Base-by-base conservation (phyloP, 768 basidiomycete species). In the Pleurotus tuber-regium region DNA sequence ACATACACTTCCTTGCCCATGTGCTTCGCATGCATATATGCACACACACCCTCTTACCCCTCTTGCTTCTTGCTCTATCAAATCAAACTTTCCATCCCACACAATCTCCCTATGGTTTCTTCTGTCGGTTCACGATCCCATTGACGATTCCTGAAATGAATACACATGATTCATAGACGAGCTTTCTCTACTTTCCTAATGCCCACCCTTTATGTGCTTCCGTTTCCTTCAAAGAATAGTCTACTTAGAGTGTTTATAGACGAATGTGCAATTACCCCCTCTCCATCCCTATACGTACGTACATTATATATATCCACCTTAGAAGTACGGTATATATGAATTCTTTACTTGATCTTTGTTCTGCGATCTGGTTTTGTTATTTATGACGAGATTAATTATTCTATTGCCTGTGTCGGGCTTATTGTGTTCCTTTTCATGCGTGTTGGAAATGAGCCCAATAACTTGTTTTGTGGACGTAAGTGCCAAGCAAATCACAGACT, bases 241-340 rank as follows among this genome's bases (percentile, higher is more conserved):
- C 38, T 26, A 9, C 43, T 30, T 46, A 46, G 43, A 46, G 2
- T 46, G 28, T 46, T 16, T 46, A 46, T 29, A 46, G 38, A 40
- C 11, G n/a, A 9, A 18, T 19, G 9, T 19, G 11, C 33, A 35
- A 11, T 40, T 26, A 23, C 25, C 21, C 10, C 28, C 43, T 16
- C 43, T 46, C 43, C 43, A 43, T 43, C 18, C 23, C 16, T 26
- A n/a, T 26, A 24, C 10, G n/a, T 46, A 29, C 43, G 43, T 46
- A 46, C 43, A 25, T 46, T n/a, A n/a, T 46, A 46, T 26, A 46
- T 29, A 46, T 29, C 43, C 21, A 16, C 43, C 29, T 14, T 26
- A 23, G 28, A 46, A 23, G 28, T 46, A 30, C 43, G 12, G 43
- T 30, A 46, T 46, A 46, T 46, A 46, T 46, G 26, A 16, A 28